These are phyloP conservation scores for Castanea mollissima DNA, from an alignment of 306 rosid species.

Conservation along the genomic window DNA sequence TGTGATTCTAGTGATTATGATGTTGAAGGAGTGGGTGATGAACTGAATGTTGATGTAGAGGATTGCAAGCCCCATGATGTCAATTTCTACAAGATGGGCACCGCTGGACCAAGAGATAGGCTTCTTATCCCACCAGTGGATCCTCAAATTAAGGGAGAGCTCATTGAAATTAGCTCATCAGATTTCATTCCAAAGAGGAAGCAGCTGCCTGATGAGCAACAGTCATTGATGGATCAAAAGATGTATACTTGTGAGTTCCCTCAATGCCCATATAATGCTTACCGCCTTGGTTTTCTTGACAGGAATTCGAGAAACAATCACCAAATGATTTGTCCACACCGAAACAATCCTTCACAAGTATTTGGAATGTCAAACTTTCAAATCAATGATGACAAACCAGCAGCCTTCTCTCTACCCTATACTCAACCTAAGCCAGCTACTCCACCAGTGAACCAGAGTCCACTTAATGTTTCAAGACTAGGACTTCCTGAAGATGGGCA, in stretches of 20 bases:
- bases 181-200: slow-evolving; percentile 40
- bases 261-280: slow-evolving; percentile 37
- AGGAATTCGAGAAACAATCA: slow-evolving; percentile 46
- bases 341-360: slow-evolving; percentile 26
- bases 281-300: slow-evolving; percentile 42
- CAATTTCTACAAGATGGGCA: slow-evolving; percentile 23
- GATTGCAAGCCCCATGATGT: slow-evolving; percentile 37
- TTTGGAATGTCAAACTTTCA: slow-evolving; percentile 37
- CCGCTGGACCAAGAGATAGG: slow-evolving; percentile 22
- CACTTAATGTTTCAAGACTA: slow-evolving; percentile 21
- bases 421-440: slow-evolving; percentile 30
- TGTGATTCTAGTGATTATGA: slow-evolving; percentile 47
- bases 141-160: slow-evolving; percentile 41
- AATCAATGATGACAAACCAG: slow-evolving; percentile 22
- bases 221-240: slow-evolving; percentile 25
- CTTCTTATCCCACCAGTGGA: slow-evolving; percentile 6
- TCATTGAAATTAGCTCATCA: slow-evolving; percentile 21
- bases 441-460: slow-evolving; percentile 16
- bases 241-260: slow-evolving; percentile 39
- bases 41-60: slow-evolving; percentile 27
- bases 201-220: slow-evolving; percentile 28
- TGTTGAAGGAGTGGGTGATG: slow-evolving; percentile 44
- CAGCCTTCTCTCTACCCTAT: slow-evolving; percentile 19
- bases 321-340: slow-evolving; percentile 42
- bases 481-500: slow-evolving; percentile 47